These are phyloP conservation scores for Xylaria sp. DNA, from an alignment of 2,329 filamentous ascomycete species.

Conservation along the genomic window DNA sequence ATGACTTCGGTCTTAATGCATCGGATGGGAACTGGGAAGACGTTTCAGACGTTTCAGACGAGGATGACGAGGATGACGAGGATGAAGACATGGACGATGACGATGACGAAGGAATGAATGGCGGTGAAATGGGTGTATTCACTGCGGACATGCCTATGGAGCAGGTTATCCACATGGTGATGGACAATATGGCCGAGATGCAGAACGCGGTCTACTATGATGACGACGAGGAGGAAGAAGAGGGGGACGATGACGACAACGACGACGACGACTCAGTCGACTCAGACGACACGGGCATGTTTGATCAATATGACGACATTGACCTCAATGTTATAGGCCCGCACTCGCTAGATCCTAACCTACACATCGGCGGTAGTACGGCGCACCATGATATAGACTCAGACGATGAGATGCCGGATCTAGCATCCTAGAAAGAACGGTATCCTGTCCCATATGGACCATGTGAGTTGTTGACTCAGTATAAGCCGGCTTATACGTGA, in stretches of 20 bases:
- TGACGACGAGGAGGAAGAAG: not conserved
- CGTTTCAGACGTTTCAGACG: constrained; percentile 27
- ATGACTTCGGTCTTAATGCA: not conserved
- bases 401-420: constrained; percentile 11
- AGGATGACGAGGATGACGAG: constrained; percentile 1
- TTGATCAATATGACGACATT: not conserved
- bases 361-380: not conserved
- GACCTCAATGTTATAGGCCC: not conserved
- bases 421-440: not conserved
- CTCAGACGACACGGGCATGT: not conserved
- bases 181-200: not conserved
- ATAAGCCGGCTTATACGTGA: not conserved
- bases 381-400: not conserved
- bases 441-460: not conserved
- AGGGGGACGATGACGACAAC: too few relatives aligned
- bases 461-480: not conserved
- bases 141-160: not conserved
- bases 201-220: not conserved
- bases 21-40: constrained; percentile 28
- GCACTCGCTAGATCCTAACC: not conserved
- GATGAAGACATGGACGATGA: constrained; percentile 8
- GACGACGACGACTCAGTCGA: too few relatives aligned
- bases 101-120: not conserved
- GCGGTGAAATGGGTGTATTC: not conserved
- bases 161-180: not conserved